These are phyloP conservation scores for Leptosphaerulina australis DNA, from an alignment of 2,329 filamentous ascomycete species.

Conservation along the genomic window DNA sequence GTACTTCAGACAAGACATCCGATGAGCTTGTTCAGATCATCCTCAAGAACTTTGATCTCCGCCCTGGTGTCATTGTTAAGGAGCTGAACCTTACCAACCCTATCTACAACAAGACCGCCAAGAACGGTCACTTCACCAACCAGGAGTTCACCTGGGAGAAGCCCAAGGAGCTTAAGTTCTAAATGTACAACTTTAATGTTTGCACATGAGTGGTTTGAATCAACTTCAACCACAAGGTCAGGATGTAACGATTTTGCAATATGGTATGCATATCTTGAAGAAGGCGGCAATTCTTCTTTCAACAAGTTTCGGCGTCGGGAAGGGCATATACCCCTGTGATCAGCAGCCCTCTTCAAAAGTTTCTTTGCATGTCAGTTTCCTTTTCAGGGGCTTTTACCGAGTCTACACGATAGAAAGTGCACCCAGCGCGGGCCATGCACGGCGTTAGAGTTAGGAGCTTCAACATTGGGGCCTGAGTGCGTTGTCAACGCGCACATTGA, in stretches of 20 bases:
- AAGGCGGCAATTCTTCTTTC: constrained; percentile 47
- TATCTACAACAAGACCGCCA: constrained; percentile 98
- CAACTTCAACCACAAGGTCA: constrained; percentile 48
- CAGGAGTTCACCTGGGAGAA: constrained; percentile 98
- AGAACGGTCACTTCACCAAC: constrained; percentile 99
- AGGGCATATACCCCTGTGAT: constrained; percentile 44
- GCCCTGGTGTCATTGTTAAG: constrained; percentile 97
- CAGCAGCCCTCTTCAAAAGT: constrained; percentile 42
- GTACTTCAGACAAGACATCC: constrained; percentile 85
- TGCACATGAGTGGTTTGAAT: constrained; percentile 48
- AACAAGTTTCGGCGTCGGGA: constrained; percentile 50
- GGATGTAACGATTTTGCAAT: constrained; percentile 34
- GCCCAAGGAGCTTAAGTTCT: constrained; percentile 92
- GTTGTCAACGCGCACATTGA: constrained; percentile 37
- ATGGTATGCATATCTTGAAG: constrained; percentile 49
- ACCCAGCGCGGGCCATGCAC: constrained; percentile 26
- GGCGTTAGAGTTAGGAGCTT: constrained; percentile 31
- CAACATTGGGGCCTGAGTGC: constrained; percentile 36
- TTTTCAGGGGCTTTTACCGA: constrained; percentile 38
- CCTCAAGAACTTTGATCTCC: constrained; percentile 93
- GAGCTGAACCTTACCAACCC: constrained; percentile 93
- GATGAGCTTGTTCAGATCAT: constrained; percentile 96
- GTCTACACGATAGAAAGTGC: constrained; percentile 28
- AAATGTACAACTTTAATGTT: constrained; percentile 54
- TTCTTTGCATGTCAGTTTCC: constrained; percentile 35